A percentile compares a stretch with the other conserved stretches of the same genome.
Conservation (phyloP, 495 filamentous ascomycete genomes). For the Neurospora sp. region DNA sequence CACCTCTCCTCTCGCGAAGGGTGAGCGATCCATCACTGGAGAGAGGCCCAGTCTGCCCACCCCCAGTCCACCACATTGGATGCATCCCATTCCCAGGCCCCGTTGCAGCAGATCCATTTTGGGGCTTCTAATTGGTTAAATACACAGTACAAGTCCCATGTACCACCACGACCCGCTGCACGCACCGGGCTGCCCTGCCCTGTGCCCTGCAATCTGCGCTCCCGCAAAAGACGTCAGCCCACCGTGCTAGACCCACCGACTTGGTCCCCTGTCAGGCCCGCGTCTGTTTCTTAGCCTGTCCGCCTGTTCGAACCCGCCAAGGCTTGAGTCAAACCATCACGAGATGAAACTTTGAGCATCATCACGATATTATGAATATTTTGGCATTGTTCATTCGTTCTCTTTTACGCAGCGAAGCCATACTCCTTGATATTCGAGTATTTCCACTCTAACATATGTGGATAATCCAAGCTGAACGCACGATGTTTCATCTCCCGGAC, state of each 20-base stretch:
- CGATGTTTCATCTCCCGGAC: background rate
- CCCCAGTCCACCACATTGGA: slow-evolving; percentile 9
- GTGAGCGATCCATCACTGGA: slow-evolving; percentile 22
- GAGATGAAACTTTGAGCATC: background rate
- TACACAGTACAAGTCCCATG: background rate
- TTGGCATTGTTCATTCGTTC: background rate
- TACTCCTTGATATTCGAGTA: background rate
- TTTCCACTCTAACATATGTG: background rate
- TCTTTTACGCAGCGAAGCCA: background rate
- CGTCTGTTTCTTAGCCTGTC: background rate
- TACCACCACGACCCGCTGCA: slow-evolving; percentile 11
- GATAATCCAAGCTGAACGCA: background rate
- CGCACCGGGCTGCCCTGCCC: background rate
- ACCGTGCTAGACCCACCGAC: slow-evolving; percentile 14
- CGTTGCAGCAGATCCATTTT: slow-evolving; percentile 17
- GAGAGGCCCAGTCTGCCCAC: background rate
- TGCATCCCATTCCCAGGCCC: slow-evolving; percentile 6
- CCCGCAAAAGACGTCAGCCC: slow-evolving; percentile 16
- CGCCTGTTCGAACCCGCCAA: background rate
- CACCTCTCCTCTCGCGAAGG: slow-evolving; percentile 27
- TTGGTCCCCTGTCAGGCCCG: background rate
- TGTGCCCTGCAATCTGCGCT: background rate
- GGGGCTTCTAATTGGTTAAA: background rate
- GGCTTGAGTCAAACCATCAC: slow-evolving; percentile 1
- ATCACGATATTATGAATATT: background rate